Evolutionary conservation across 345 rosid genomes (phyloP).

Genomic region (Hirschfeldia incana): DNA sequence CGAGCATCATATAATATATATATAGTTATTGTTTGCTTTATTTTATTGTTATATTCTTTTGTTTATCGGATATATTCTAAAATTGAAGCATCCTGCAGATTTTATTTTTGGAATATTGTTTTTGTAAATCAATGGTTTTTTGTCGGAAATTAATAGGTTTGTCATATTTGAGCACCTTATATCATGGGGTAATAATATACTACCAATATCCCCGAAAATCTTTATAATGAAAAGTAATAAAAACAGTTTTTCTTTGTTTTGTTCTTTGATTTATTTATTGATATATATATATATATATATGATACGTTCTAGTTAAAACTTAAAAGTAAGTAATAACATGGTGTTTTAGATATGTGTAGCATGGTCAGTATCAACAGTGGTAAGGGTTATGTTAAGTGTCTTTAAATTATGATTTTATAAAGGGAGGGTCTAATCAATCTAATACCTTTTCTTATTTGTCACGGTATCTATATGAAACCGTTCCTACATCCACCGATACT

Average conservation of each 20-base stretch:
- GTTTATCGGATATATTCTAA: background rate
- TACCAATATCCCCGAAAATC: too few relatives aligned
- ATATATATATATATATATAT: background rate
- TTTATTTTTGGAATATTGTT: background rate
- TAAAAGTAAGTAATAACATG: background rate
- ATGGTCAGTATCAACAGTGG: background rate
- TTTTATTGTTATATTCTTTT: background rate
- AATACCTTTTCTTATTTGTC: background rate
- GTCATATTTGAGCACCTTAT: background rate
- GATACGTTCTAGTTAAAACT: background rate
- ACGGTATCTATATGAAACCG: background rate
- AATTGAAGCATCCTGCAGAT: background rate
- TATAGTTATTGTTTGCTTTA: background rate
- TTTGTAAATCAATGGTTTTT: background rate
- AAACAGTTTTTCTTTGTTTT: background rate
- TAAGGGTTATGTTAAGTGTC: background rate
- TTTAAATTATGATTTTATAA: background rate
- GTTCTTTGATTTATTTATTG: background rate
- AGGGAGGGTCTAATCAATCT: background rate
- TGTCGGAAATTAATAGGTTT: background rate
- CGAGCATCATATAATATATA: background rate
- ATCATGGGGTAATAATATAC: background rate
- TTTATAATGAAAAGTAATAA: background rate
- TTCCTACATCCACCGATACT: background rate
- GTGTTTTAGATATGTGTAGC: background rate